Evolutionary conservation across 768 basidiomycete genomes (phyloP), one percentile per base, ranked within the genome.

Genomic region (Boletus sp.): DNA sequence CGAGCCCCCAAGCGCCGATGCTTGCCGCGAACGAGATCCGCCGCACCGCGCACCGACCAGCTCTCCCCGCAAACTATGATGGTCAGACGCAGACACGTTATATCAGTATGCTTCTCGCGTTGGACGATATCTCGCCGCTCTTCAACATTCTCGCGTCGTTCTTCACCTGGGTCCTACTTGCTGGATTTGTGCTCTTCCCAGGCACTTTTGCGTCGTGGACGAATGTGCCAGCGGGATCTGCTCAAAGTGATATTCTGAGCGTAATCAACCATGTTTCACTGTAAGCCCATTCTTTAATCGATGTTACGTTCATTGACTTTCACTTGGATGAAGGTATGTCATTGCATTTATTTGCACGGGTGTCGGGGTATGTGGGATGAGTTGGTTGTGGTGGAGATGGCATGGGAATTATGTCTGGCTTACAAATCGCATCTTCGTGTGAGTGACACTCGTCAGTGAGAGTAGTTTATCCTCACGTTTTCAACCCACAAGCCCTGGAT

Each of bases 141-240:
- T 75, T 80, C 65, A 83, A 84, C 54, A 53, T 83, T 14, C 65
- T 79, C n/a, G 77, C 81, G 3, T 75, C 75, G 8, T 84, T 86
- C 70, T 85, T 82, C 60, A 84, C 81, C 9, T 86, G 84, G 84
- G 77, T 86, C 53, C 63, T 85, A 50, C 72, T 86, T 24, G 84
- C 83, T 9, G 84, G 84, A 8, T 86, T 86, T 64, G 71, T 86
- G 17, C 73, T 86, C 30, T 83, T 86, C 59, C 84, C 84, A 2
- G 81, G 83, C 49, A 85, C 84, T 7, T 86, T 86, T 67, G 74
- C 78, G 10, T 83, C 78, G 52, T 73, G 79, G 69, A 37, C 61
- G 17, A 17, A 59, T 12, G 39, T 44, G 29, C 58, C 63, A 47
- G 14, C 68, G 63, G 56, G 67, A 52, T 72, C 71, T 10, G 59